Base-by-base conservation (phyloP, 371 early-diverging fungal species). In the Haplosporangium sp. region DNA sequence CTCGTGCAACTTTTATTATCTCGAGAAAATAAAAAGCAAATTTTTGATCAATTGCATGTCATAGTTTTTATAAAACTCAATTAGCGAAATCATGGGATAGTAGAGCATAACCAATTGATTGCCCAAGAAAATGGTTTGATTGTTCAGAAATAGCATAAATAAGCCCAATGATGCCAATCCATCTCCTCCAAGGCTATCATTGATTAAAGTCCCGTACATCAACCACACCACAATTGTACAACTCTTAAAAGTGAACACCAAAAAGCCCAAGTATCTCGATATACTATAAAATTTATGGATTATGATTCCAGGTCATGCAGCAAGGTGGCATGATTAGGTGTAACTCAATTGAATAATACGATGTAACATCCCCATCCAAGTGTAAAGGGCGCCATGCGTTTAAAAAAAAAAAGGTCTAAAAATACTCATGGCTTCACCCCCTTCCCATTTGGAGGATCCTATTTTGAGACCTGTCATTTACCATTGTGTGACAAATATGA, bases 91-190 rank as follows among this genome's bases (percentile, higher is more conserved):
- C 50, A 50, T n/a, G n/a, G n/a, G 15, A 50, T n/a, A 3, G 50
- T n/a, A 27, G 27, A 27, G 27, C 27, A 27, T 27, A 27, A 27
- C 27, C 27, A 27, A 50, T n/a, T 48, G 50, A 48, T 17, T 6
- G 3, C 2, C n/a, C 50, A 50, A n/a, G 6, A 6, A 50, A 15
- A 15, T 8, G 44, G 1, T 42, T 42, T 11, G n/a, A 15, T n/a
- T n/a, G n/a, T n/a, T n/a, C 50, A 50, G 50, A 50, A 50, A 50
- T 50, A 50, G 50, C n/a, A 50, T n/a, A 50, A 50, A 50, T n/a
- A 50, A 50, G n/a, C n/a, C 50, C n/a, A 50, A 50, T 13, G 47
- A 47, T n/a, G 50, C 50, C 27, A 27, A 27, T 27, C 27, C 27
- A 27, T 27, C 27, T 50, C n/a, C 7, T 50, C 45, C 13, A 45